These are phyloP conservation scores for Candida mattraensis DNA, from an alignment of 805 yeast species.

Conservation along the genomic window DNA sequence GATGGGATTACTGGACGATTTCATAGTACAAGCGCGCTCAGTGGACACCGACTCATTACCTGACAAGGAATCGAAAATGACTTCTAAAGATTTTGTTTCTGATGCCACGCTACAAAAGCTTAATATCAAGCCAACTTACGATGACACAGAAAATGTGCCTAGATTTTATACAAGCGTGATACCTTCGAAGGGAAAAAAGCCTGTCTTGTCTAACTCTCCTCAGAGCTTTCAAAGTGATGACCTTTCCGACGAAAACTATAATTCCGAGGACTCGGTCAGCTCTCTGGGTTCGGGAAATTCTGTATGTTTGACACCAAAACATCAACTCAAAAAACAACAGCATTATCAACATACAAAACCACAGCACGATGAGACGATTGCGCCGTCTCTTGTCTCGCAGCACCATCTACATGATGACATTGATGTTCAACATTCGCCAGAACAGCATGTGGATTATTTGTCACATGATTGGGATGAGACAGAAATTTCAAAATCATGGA, in stretches of 20 bases:
- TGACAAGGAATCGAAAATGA: conserved; percentile 66
- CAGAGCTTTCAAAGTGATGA: conserved; percentile 29
- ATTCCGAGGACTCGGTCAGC: conserved; percentile 30
- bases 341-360: conserved; percentile 10
- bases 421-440: conserved; percentile 76
- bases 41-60: conserved; percentile 17
- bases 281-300: conserved; percentile 26
- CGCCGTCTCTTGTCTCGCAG: conserved; percentile 11
- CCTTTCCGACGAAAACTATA: conserved; percentile 25
- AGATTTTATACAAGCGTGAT: conserved; percentile 28
- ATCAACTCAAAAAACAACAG: conserved; percentile 28
- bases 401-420: conserved; percentile 78
- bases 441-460: conserved; percentile 89
- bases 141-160: conserved; percentile 25
- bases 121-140: conserved; percentile 25
- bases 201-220: conserved; percentile 22
- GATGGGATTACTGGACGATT: conserved; percentile 75
- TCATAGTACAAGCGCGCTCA: conserved; percentile 30
- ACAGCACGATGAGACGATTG: conserved; percentile 8
- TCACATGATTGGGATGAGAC: conserved; percentile 95
- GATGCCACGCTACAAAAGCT: conserved; percentile 94
- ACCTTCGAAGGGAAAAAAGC: conserved; percentile 19
- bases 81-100: conserved; percentile 89
- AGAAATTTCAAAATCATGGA: conserved; percentile 94
- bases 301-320: conserved; percentile 32